phyloP scores from a whole-genome alignment of 768 basidiomycete genomes.

The Boletus sp. region DNA sequence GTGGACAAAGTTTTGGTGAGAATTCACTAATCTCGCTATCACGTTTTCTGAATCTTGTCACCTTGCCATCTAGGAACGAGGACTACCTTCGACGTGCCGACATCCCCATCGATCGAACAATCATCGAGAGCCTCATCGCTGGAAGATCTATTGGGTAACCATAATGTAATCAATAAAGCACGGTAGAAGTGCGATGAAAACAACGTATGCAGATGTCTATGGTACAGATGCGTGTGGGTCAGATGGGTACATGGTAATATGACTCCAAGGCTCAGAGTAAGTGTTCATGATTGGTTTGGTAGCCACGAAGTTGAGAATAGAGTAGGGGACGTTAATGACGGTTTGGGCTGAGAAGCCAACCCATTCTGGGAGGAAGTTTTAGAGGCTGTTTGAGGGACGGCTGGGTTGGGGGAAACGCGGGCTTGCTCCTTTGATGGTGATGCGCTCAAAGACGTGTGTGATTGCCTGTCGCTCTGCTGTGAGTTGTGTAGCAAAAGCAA shows the following conservation, averaged over 20 bases:
- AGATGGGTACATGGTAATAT: slow-evolving; percentile 5
- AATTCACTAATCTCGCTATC: background rate
- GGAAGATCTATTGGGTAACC: background rate
- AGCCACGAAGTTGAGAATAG: slow-evolving; percentile 24
- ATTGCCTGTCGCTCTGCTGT: slow-evolving; percentile 12
- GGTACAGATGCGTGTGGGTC: slow-evolving; percentile 26
- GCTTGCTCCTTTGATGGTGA: slow-evolving; percentile 30
- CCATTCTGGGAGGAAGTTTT: slow-evolving; percentile 20
- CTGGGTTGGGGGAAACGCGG: slow-evolving; percentile 20
- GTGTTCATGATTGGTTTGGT: slow-evolving; percentile 14
- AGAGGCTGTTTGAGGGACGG: slow-evolving; percentile 2
- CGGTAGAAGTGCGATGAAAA: background rate
- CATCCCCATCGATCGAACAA: slow-evolving; percentile 40
- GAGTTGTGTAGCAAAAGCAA: background rate
- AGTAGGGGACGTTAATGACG: slow-evolving; percentile 23
- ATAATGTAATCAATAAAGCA: slow-evolving; percentile 15
- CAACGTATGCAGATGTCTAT: slow-evolving; percentile 25
- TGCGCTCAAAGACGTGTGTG: slow-evolving; percentile 10
- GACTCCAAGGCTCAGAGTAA: background rate
- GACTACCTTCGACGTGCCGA: slow-evolving; percentile 43
- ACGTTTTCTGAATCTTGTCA: background rate
- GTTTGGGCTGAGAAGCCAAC: slow-evolving; percentile 12
- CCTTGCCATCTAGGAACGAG: slow-evolving; percentile 43
- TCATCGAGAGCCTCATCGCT: slow-evolving; percentile 41
- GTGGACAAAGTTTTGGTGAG: slow-evolving; percentile 50